A percentile compares a stretch with the other conserved stretches of the same genome.
Evolutionary conservation across 345 rosid species (phyloP).

Genomic region (Physaria fendleri): DNA sequence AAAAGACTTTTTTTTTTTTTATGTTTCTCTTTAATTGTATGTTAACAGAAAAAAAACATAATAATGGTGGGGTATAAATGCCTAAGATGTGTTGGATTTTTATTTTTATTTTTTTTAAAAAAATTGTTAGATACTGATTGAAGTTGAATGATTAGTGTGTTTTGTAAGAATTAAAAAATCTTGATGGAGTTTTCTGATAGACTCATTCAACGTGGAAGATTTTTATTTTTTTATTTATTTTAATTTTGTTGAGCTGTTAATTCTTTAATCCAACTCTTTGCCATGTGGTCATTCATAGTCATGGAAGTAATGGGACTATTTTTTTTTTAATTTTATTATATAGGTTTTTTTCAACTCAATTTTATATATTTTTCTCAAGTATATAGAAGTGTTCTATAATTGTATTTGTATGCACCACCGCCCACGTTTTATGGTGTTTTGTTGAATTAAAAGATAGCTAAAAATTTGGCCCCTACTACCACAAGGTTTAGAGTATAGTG

Average conservation of each 20-base stretch:
- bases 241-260: slow-evolving; percentile 10
- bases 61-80: slow-evolving; percentile 12
- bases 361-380: neutral
- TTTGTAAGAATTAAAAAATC: neutral
- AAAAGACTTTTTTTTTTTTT: neutral
- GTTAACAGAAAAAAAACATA: neutral
- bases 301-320: slow-evolving; percentile 20
- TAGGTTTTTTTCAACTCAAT: neutral
- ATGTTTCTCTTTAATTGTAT: neutral
- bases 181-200: slow-evolving; percentile 1
- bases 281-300: slow-evolving; percentile 11
- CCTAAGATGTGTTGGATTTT: neutral
- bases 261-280: slow-evolving; percentile 15
- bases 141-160: slow-evolving; percentile 26
- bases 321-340: neutral
- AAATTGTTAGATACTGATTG: too few relatives aligned
- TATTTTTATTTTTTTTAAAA: too few relatives aligned
- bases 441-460: neutral
- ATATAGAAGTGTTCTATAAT: slow-evolving; percentile 5
- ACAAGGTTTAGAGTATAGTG: neutral
- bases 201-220: slow-evolving; percentile 19
- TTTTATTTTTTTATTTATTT: neutral
- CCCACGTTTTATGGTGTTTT: slow-evolving; percentile 14
- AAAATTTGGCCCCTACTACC: neutral
- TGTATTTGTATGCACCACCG: neutral